Evolutionary conservation across 805 yeast species (phyloP), one percentile per base, ranked within the genome.

Genomic region (Pichia paraexigua): DNA sequence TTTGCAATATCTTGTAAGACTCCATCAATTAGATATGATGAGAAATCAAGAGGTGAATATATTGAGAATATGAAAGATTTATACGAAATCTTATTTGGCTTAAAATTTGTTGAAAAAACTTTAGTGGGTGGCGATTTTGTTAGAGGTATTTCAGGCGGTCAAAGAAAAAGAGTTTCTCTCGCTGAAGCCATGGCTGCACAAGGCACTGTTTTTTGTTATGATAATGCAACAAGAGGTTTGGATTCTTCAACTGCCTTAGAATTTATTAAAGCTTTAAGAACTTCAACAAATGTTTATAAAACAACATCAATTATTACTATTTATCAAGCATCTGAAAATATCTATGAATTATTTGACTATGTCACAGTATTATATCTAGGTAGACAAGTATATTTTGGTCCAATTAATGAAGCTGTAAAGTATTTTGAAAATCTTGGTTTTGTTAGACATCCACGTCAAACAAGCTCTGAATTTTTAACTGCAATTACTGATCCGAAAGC

Each of bases 111-210:
- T 13, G 73, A 76, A 54, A 71, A 79, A 55, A 82, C 88, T 21
- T 72, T 79, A 47, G 87, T 82, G 48, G 87, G 87, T 63, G 76
- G 78, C 58, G 87, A 82, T 63, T 78, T 76, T 51, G 79, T 82
- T 18, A 73, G 86, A 65, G 87, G 87, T 66, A 80, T 82, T 45
- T 80, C 86, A 37, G 87, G 87, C 61, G 87, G 87, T 68, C 85
- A 82, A 68, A 70, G 87, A 59, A 82, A 82, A 68, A 78, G 87
- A 70, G 86, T 82, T 24, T 80, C 86, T 5, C 76, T 82, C 58
- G 87, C 83, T 3, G 87, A 82, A 65, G 85, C 79, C 3, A 73
- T 78, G 59, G 73, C 77, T 32, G 70, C 76, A 60, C 71, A 77
- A 49, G 82, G 78, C 10, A 69, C 78, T 8, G 70, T 80, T 22